Base-by-base conservation (phyloP, 2,329 filamentous ascomycete genomes). In the Cladosporium halotolerans region DNA sequence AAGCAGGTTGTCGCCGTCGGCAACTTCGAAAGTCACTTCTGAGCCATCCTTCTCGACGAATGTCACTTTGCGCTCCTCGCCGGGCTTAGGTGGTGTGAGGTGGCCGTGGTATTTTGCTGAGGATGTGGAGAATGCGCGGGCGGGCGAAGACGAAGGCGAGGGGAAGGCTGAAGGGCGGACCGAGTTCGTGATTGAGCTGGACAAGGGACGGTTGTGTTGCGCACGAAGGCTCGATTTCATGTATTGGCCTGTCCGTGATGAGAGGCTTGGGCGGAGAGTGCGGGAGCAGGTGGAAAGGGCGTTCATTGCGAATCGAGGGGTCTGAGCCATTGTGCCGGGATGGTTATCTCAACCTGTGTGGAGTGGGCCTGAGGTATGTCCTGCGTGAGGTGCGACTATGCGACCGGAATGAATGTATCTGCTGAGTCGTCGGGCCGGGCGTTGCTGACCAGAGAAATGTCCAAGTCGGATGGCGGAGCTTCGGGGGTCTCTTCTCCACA, bases 21-120 rank as follows among this genome's bases (percentile, higher is more conserved):
- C 77, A 8, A 96, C 92, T 55, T 86, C 83, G 64, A 96, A 82
- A 56, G 85, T 88, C 69, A 88, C 79, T 60, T 84, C 79, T 31
- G 81, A 76, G 47, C 85, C 85, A 16, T 96, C 90, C 72, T 97
- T 96, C 71, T 96, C 91, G 61, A 97, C 80, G 69, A 97, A 96
- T 0, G 91, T 95, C 23, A 99, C 80, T 66, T 88, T 86, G 54
- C 95, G 81, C 70, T 96, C 93, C 79, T 97, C 89, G 45, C 93
- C 93, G 0, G 89, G 81, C 72, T 91, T 92, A 2, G 93, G 92
- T 31, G 87, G 81, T 53, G 84, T 82, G 62, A 96, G 73, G 69
- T 97, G 89, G 44, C 87, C 89, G 70, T 99, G 93, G 46, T 70
- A 73, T 51, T 73, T 70, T 53, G 74, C 65, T 9, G 80, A 66